Evolutionary conservation across 371 early-diverging fungal species (phyloP), one percentile per base, ranked within the genome.

Genomic region (Mucor plumbeus): DNA sequence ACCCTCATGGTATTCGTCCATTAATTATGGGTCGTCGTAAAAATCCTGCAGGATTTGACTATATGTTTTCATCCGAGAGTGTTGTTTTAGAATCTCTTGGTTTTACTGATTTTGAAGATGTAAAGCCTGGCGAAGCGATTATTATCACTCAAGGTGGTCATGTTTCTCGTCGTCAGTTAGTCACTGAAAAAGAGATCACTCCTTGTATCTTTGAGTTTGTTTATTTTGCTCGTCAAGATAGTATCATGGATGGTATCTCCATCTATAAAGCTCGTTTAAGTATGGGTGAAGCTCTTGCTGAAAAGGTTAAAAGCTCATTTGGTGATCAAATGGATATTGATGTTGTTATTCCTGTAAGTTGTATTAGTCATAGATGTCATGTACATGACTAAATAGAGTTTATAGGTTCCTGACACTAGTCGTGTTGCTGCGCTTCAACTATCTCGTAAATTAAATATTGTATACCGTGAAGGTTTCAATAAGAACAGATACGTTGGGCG

Each of bases 121-220:
- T 98, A 59, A 83, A 83, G 63, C 95, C 97, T 17, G 96, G 95
- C 55, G 96, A 98, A 81, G 97, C 95, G 0, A 78, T 97, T 26
- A 97, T 98, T 63, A 91, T 97, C 53, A 93, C 93, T 58, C 88
- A 57, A 57, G 57, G 89, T 61, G 77, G 82, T 15, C 84, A 85
- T 0, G 78, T 95, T n/a, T 82, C 85, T 26, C 84, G 85, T 47
- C 87, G 91, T 19, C 85, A 88, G 44, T 77, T 91, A 71, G 82
- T 87, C 11, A 73, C 79, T 6, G 69, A 81, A 40, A 74, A 81
- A n/a, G 31, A 72, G 1, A 90, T 95, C 50, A 84, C 97, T 17
- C 99, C 98, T 40, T 98, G 98, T 80, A 94, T 98, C 72, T 98
- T 98, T 71, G 99, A 98, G 82, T 97, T 94, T 71, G 98, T 98